Base-by-base conservation (phyloP, 192 early-diverging fungal genomes). In the Entrophospora sp. region DNA sequence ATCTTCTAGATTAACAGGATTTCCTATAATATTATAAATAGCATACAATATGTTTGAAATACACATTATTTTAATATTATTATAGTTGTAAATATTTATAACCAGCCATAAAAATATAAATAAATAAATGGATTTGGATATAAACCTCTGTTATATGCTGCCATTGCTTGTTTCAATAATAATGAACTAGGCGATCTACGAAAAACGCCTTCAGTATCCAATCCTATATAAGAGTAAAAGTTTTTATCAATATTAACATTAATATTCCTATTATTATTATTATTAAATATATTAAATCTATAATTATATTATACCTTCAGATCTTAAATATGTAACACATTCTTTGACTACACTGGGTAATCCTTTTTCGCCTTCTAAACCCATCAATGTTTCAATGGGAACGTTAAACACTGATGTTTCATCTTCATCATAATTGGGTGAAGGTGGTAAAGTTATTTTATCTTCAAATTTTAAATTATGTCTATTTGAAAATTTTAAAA, bases 141-240 rank as follows among this genome's bases (percentile, higher is more conserved):
- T n/a, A n/a, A n/a, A 75, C 75, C 76, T 46, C 72, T 60, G 52
- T 86, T 77, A 64, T 87, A 86, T 4, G 76, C 80, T 4, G 73
- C 72, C 34, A 84, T 84, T 12, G 86, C 85, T 42, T 81, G 74
- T 44, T 85, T 81, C 53, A 96, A 73, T 38, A 85, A 81, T 38
- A 76, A 70, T 7, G 85, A 85, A 13, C 79, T 76, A 22, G 94
- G 94, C n/a, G 91, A 89, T 42, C 89, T 79, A 16, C 94, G 79
- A 67, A 96, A 96, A 20, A 96, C 69, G 18, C 93, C 94, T 68
- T 91, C 89, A 16, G 83, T 82, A 46, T 83, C 75, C 37, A 96
- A 75, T 0, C 91, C 89, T 81, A 69, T 67, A 38, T 53, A 20
- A 20, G 32, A 65, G 4, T 24, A 24, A 12, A 5, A 25, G 28